phyloP scores from a whole-genome alignment of 306 rosid genomes.

The Trichosanthes truncata region DNA sequence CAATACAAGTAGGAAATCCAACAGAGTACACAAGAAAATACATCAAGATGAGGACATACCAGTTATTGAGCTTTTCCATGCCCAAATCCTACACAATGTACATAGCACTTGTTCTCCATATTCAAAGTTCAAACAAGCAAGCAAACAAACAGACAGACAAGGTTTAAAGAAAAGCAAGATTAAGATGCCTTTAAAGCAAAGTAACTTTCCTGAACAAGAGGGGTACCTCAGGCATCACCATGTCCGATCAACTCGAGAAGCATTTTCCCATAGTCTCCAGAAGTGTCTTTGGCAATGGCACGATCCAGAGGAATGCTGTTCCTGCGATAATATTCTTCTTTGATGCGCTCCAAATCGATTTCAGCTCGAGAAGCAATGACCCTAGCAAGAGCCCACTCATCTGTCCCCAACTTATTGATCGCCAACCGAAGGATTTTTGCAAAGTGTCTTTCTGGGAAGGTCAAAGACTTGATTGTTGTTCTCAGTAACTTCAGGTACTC shows the following conservation, averaged over 20 bases:
- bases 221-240: conserved; percentile 29
- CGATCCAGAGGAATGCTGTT: conserved; percentile 58
- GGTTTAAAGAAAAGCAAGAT: background rate
- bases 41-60: background rate
- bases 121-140: background rate
- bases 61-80: background rate
- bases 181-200: background rate
- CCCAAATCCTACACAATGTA: background rate
- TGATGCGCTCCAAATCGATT: conserved; percentile 63
- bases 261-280: conserved; percentile 64
- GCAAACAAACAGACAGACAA: background rate
- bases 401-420: conserved; percentile 69
- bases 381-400: conserved; percentile 74
- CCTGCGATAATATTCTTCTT: conserved; percentile 69
- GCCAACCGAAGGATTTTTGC: conserved; percentile 50
- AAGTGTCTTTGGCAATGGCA: conserved; percentile 55
- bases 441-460: conserved; percentile 64
- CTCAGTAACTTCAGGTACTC: conserved; percentile 65
- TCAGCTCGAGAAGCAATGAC: conserved; percentile 80
- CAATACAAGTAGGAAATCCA: background rate
- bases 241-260: conserved; percentile 62
- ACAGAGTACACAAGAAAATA: background rate
- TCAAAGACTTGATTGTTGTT: conserved; percentile 51
- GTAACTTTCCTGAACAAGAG: background rate
- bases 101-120: background rate